Base-by-base conservation (phyloP, 768 basidiomycete genomes). In the Tremella mesenterica region DNA sequence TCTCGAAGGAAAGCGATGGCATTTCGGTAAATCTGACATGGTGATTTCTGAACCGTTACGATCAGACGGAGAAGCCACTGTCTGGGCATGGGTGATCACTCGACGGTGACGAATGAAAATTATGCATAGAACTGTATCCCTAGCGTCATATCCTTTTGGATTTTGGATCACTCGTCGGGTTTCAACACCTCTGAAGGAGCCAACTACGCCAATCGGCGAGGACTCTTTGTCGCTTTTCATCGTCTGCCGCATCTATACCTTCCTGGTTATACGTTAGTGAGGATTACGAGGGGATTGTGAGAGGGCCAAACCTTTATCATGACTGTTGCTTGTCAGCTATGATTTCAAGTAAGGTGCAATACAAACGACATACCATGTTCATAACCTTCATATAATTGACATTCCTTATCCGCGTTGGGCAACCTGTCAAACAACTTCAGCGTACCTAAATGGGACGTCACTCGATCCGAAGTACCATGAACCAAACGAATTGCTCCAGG, bases 361-460 rank as follows among this genome's bases (percentile, higher is more conserved):
- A 36, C 13, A n/a, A 14, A n/a, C n/a, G n/a, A 57, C 68, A 52
- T 28, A 64, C 69, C 61, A 57, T 76, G 75, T 56, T 76, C 74
- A 48, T 73, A 75, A 1, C 72, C 74, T 16, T 74, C 73, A 49
- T 71, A 76, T n/a, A 75, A 66, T 51, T 71, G 58, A 38, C 73
- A 53, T 52, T 73, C 67, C 58, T 74, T 75, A 50, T 75, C 74
- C 31, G 57, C 57, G 41, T 65, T 58, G 14, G 59, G 60, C 31
- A 72, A 60, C 13, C 67, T 47, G 25, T 69, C 67, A 43, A 65
- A 71, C 30, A 75, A 61, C 18, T 60, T 60, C 21, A 72, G 47
- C 2, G 73, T 73, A 1, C 63, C 67, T 6, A 59, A 47, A 54
- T 71, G 66, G 0, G 69, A 69, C 5, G 72, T 74, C 2, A 65